Base-by-base conservation (phyloP, 768 basidiomycete species). In the Hebeloma cylindrosporum region DNA sequence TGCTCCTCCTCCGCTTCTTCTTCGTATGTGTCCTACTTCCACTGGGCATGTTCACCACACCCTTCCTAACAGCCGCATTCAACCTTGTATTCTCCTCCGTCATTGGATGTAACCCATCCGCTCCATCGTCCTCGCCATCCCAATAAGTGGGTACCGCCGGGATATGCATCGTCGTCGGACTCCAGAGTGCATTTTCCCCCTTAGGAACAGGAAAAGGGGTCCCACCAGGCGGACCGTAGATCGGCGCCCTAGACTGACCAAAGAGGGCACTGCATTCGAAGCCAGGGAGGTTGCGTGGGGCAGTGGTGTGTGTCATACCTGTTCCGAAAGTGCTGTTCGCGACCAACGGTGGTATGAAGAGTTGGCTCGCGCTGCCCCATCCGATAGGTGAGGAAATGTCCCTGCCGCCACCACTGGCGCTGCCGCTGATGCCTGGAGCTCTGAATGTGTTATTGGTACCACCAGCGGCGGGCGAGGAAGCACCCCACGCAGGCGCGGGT, bases 11-110 rank as follows among this genome's bases (percentile, higher is more conserved):
- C 42, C 39, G 32, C 43, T 51, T 51, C 36, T 54, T 54, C 46
- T 54, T 54, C 40, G 50, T 54, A 32, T 50, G 45, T 23, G 18
- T 6, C 13, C 20, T 23, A 16, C 20, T n/a, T n/a, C n/a, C 33
- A 22, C 11, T 27, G 7, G 41, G 17, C 48, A 44, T 50, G 38
- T 44, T 45, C 16, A 21, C n/a, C n/a, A n/a, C n/a, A n/a, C n/a
- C n/a, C 2, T 43, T 41, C 6, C 42, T 44, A 8, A 50, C 43
- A 8, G 27, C 27, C 22, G 55, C 50, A 41, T 61, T 61, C 40
- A 55, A 14, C 28, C 43, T 43, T 27, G 60, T 61, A 41, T 61
- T 61, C 22, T 52, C 37, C 5, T 38, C 28, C 32, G 60, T 61
- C 11, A 52, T 41, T 7, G 45, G 48, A 39, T 61, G 58, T 25